Base-by-base conservation (phyloP, 164 flowering plant genomes). In the Macadamia integrifolia region DNA sequence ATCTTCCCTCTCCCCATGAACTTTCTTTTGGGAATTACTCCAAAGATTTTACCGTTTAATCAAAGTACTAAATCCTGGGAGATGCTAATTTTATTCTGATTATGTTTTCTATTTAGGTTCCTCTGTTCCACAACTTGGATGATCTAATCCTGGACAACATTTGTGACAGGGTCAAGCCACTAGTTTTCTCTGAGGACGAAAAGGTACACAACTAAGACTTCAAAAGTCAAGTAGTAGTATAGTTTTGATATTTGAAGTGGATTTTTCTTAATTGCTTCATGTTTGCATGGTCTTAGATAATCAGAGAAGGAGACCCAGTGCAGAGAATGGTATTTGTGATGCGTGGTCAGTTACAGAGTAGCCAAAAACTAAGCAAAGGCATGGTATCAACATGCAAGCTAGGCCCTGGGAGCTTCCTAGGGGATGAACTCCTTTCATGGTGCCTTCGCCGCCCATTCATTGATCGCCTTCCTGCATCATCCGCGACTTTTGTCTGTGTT, bases 231-330 rank as follows among this genome's bases (percentile, higher is more conserved):
- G 9, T 48, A 44, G 9, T 43, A 43, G 48, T 9, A 43, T 43
- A 6, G 7, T 46, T 8, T 46, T 8, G 13, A 46, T 46, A 9
- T 46, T 46, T 11, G 12, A 46, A 46, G 50, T 8, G 7, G 12
- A 46, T 8, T 11, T 46, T 46, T 46, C 50, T 3, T 46, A 46
- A 46, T 64, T 28, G 1, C 56, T 3, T 7, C 3, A 9, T 9
- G 1, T 55, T 42, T n/a, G 17, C 6, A 8, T 14, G 23, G 44
- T 32, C 32, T 68, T 85, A 94, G 98, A 82, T 94, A 17, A 85
- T 88, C n/a, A 79, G 91, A 77, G 99, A 94, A 86, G 97, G 99
- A 56, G 95, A 92, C 48, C 97, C 97, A 0, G 99, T 94, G 67
- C 89, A 77, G 28, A 75, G 90, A 9, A 90, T 94, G 85, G 81